Evolutionary conservation across 495 filamentous ascomycete species (phyloP).

Genomic region (Daldinia decipiens): DNA sequence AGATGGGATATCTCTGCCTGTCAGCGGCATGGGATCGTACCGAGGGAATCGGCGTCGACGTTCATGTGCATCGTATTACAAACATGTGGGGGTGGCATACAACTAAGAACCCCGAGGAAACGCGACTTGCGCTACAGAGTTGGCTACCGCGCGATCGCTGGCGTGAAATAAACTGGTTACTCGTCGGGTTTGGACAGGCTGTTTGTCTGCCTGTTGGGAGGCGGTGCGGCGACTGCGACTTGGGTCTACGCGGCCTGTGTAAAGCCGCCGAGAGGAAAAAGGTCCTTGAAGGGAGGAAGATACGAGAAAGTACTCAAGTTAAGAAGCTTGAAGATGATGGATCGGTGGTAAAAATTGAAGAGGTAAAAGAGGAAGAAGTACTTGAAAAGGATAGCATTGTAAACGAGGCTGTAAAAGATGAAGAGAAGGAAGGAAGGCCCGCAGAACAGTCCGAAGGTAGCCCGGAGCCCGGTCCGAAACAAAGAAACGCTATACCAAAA

Average conservation of each 20-base stretch:
- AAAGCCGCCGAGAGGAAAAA: conserved; percentile 71
- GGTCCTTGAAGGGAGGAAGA: conserved; percentile 59
- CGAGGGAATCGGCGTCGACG: conserved; percentile 73
- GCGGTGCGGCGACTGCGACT: conserved; percentile 82
- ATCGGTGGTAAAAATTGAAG: conserved; percentile 37
- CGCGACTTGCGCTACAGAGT: conserved; percentile 75
- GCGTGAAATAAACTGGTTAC: conserved; percentile 93
- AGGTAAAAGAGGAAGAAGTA: conserved; percentile 43
- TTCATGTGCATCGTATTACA: conserved; percentile 85
- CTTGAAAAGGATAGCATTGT: conserved; percentile 50
- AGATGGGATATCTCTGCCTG: conserved; percentile 97
- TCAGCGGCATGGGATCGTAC: conserved; percentile 68
- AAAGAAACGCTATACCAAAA: conserved; percentile 5
- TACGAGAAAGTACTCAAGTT: conserved; percentile 44
- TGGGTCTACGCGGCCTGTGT: conserved; percentile 79
- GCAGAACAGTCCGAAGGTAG: background rate
- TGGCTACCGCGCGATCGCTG: conserved; percentile 90
- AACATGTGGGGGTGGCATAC: conserved; percentile 94
- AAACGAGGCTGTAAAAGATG: conserved; percentile 35
- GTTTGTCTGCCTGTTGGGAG: conserved; percentile 84
- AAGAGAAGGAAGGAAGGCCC: conserved; percentile 1
- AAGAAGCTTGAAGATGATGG: conserved; percentile 39
- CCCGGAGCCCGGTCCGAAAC: conserved; percentile 9
- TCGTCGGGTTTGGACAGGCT: conserved; percentile 90
- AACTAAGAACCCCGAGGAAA: conserved; percentile 87